Evolutionary conservation across 1,139 yeast species (phyloP).

Genomic region (Citeromyces siamensis): DNA sequence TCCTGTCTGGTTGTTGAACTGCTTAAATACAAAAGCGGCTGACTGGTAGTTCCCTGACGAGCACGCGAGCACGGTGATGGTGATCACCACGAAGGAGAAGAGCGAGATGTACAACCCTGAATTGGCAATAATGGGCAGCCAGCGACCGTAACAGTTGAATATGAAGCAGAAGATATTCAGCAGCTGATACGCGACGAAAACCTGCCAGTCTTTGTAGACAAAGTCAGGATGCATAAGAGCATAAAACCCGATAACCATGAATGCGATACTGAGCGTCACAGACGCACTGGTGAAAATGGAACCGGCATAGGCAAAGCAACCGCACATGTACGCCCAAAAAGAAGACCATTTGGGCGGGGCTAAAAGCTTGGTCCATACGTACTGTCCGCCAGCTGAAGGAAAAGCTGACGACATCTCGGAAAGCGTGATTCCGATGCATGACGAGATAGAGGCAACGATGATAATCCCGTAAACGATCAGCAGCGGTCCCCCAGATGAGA

Average conservation of each 20-base stretch:
- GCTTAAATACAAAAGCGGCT: conserved; percentile 47
- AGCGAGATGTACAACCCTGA: conserved; percentile 43
- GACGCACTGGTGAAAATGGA: conserved; percentile 45
- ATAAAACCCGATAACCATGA: conserved; percentile 37
- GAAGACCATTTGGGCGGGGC: conserved; percentile 31
- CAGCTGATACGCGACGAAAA: conserved; percentile 31
- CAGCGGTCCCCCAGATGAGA: conserved; percentile 37
- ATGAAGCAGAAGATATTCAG: conserved; percentile 21
- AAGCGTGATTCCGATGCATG: conserved; percentile 37
- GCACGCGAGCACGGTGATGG: conserved; percentile 45
- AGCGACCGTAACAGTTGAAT: conserved; percentile 23
- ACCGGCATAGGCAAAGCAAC: conserved; percentile 47
- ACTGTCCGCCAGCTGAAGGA: conserved; percentile 60
- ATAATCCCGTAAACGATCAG: conserved; percentile 33
- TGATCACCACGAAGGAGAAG: conserved; percentile 37
- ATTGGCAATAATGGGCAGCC: conserved; percentile 27
- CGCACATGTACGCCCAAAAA: conserved; percentile 44
- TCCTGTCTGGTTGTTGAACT: conserved; percentile 55
- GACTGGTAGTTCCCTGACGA: conserved; percentile 42
- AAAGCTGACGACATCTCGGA: conserved; percentile 43
- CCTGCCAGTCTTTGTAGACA: conserved; percentile 34
- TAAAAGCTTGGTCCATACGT: conserved; percentile 47
- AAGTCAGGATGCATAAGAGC: conserved; percentile 30
- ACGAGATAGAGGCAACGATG: conserved; percentile 42
- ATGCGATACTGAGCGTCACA: conserved; percentile 36